Evolutionary conservation across 495 filamentous ascomycete species (phyloP), one percentile per base, ranked within the genome.

Genomic region (Echria macrotheca): DNA sequence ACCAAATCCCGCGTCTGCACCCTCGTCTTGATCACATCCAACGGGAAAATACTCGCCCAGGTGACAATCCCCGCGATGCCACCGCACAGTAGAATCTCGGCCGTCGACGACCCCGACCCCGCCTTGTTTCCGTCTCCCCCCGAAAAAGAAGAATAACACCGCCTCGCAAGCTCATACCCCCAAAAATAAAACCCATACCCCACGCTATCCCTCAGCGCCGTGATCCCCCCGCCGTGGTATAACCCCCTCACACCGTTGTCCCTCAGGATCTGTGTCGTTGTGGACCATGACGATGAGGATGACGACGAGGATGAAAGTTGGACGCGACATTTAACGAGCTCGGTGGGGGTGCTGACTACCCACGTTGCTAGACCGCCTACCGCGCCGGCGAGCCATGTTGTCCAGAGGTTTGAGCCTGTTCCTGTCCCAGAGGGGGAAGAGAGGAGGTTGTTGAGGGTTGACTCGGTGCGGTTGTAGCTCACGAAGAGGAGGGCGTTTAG

Each of bases 121-220:
- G 18, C 44, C 17, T 15, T 52, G n/a, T 14, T 32, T 10, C 10
- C 12, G n/a, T n/a, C n/a, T n/a, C n/a, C n/a, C n/a, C n/a, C n/a
- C 10, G 31, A 7, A 5, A 26, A 7, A 37, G 38, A 25, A 12
- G 45, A 62, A 57, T 85, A 60, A 44, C 72, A 69, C 15, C 77
- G 74, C 44, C 81, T 85, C 52, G 69, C 77, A 29, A 86, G 69
- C 65, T 95, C 86, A 58, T 95, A 96, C 11, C 83, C 81, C 82
- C 83, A 89, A 65, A 95, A 96, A 62, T 95, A 95, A 60, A 95
- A 95, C 3, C 90, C 90, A 64, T 94, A 95, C 15, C 90, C 90
- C 49, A 95, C 77, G 47, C 83, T 81, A 66, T 96, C 90, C 37
- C 90, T 72, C 38, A 89, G 61, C 48, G 83, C 86, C 7, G 91